Evolutionary conservation across 805 yeast species (phyloP), one percentile per base, ranked within the genome.

Genomic region (Ogataea philodendri): DNA sequence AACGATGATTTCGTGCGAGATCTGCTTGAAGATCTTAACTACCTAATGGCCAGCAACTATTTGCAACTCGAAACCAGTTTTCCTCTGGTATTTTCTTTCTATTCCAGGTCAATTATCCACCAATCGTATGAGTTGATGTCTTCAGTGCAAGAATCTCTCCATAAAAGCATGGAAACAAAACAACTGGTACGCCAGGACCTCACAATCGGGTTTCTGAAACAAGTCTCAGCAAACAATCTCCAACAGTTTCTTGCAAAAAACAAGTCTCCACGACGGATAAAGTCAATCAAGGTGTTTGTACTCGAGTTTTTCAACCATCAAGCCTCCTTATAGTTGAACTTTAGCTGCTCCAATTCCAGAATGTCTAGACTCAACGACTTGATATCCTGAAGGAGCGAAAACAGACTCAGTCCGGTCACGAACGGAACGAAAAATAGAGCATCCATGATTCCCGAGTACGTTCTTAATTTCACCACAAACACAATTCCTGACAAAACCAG

Each of bases 321-420:
- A 16, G 62, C 66, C 18, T 52, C 58, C 34, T 57, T 60, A 35
- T 57, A 59, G 33, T 52, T 27, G 37, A 60, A 60, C 32, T 44
- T 55, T 28, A 52, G 15, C 17, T 32, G 45, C 19, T 54, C 52
- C 22, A 61, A 40, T 10, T 47, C 20, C 1, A 32, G 15, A 10
- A 60, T 41, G 13, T 49, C 50, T 3, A 32, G 24, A n/a, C 37
- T 44, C 11, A 60, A 19, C 3, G 33, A 32, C 1, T 45, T 37
- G 7, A 48, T 37, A 30, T 56, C 58, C 7, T 32, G 35, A 8
- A 46, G 27, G 16, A 45, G 17, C 22, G 49, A 42, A 5, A 42
- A 38, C 3, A 60, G 24, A 6, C 48, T 43, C 10, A 43, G 13
- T 5, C 53, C 37, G 1, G 50, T 19, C 7, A 58, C 15, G 9